Evolutionary conservation across 805 yeast species (phyloP).

Genomic region (Myxozyma neotropica): DNA sequence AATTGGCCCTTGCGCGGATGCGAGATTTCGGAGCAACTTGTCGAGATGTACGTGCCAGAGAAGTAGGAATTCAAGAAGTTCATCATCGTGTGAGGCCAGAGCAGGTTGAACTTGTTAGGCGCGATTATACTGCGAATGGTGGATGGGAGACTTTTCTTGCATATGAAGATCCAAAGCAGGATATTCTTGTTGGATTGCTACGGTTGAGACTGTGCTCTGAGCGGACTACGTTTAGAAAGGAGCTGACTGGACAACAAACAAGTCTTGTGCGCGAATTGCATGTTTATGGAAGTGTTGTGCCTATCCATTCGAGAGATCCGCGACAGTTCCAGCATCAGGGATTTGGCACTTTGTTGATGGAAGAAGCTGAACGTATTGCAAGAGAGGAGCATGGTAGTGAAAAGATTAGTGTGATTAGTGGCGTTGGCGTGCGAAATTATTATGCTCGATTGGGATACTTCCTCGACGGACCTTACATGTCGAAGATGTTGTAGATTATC

Average conservation of each 20-base stretch:
- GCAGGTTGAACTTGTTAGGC: conserved; percentile 90
- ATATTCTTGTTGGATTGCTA: conserved; percentile 86
- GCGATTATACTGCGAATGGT: conserved; percentile 96
- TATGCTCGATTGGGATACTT: conserved; percentile 89
- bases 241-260: conserved; percentile 78
- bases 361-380: conserved; percentile 96
- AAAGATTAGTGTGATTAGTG: conserved; percentile 91
- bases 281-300: conserved; percentile 97
- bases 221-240: conserved; percentile 87
- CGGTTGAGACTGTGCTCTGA: conserved; percentile 87
- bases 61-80: conserved; percentile 98
- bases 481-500: conserved; percentile 56
- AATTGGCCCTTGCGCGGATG: conserved; percentile 95
- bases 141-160: conserved; percentile 98
- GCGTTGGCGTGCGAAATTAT: conserved; percentile 97
- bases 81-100: conserved; percentile 96
- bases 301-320: conserved; percentile 94
- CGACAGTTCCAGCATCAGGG: conserved; percentile 99
- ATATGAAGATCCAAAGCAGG: conserved; percentile 96
- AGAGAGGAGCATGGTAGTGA: conserved; percentile 90
- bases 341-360: conserved; percentile 95
- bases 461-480: conserved; percentile 96
- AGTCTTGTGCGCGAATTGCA: conserved; percentile 96
- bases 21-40: conserved; percentile 95
- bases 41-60: conserved; percentile 95